Conservation (phyloP, 805 yeast species). For the Hermanozyma aechmeae region DNA sequence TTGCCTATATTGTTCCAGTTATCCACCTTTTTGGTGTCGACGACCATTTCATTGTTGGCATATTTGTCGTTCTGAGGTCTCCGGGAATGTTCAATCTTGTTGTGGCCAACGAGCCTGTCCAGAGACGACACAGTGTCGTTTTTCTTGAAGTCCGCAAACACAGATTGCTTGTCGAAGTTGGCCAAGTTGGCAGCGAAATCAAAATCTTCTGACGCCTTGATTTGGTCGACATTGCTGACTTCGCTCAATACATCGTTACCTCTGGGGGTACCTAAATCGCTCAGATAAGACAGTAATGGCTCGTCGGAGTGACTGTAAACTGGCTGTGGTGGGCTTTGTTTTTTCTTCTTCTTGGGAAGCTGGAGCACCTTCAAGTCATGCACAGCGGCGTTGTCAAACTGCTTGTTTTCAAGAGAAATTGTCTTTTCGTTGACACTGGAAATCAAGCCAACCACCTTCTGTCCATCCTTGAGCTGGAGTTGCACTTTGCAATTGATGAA, state of each 20-base stretch:
- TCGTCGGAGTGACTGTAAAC: no score
- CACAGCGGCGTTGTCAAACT: slow-evolving; percentile 28
- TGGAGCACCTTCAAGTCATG: slow-evolving; percentile 48
- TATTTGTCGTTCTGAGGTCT: slow-evolving; percentile 38
- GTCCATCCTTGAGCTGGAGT: slow-evolving; percentile 29
- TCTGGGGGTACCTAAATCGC: background rate
- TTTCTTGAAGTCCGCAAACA: slow-evolving; percentile 66
- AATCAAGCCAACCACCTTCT: slow-evolving; percentile 24
- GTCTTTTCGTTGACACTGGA: slow-evolving; percentile 19
- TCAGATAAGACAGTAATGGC: no score
- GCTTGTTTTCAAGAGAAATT: slow-evolving; percentile 18
- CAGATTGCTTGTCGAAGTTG: slow-evolving; percentile 71
- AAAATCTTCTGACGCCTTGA: slow-evolving; percentile 52
- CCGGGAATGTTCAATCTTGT: slow-evolving; percentile 32
- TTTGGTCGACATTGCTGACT: slow-evolving; percentile 35
- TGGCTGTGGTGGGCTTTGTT: no score
- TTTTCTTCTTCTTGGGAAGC: slow-evolving; percentile 30
- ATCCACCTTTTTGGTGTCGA: slow-evolving; percentile 33
- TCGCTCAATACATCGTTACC: slow-evolving; percentile 25
- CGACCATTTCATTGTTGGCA: slow-evolving; percentile 68
- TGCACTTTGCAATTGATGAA: slow-evolving; percentile 33
- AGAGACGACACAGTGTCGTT: slow-evolving; percentile 52
- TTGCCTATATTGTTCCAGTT: slow-evolving; percentile 47
- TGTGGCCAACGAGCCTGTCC: slow-evolving; percentile 67
- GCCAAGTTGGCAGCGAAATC: slow-evolving; percentile 78